phyloP scores from a whole-genome alignment of 805 yeast species.

The Nakazawaea ishiwadae region DNA sequence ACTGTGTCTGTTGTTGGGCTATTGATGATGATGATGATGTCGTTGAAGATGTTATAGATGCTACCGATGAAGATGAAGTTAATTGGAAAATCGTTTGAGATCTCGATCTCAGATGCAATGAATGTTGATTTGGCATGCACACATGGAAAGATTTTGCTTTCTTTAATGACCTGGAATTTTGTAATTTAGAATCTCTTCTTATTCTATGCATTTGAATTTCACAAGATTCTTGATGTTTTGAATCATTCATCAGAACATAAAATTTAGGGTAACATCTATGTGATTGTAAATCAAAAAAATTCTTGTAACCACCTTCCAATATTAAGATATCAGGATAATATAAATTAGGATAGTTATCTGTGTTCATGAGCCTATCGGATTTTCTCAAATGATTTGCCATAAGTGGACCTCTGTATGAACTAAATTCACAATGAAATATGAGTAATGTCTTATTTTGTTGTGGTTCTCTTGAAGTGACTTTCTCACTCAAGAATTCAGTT shows the following conservation, averaged over 20 bases:
- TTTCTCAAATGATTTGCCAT: constrained; percentile 85
- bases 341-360: constrained; percentile 72
- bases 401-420: constrained; percentile 89
- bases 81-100: constrained; percentile 9
- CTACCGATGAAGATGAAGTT: background rate
- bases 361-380: constrained; percentile 72
- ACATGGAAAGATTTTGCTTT: constrained; percentile 33
- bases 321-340: constrained; percentile 87
- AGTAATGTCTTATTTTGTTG: constrained; percentile 40
- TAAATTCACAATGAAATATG: constrained; percentile 92
- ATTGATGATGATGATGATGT: background rate
- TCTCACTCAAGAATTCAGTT: constrained; percentile 35
- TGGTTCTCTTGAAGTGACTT: constrained; percentile 8
- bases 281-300: constrained; percentile 58
- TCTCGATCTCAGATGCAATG: constrained; percentile 9
- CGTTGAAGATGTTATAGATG: background rate
- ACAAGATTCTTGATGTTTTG: constrained; percentile 40
- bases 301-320: constrained; percentile 87
- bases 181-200: constrained; percentile 25
- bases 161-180: constrained; percentile 18
- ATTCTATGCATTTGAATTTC: constrained; percentile 37
- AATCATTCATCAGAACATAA: constrained; percentile 84
- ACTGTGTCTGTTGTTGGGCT: no score
- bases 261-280: constrained; percentile 67
- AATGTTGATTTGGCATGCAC: background rate